These are phyloP conservation scores for Colletotrichum zoysiae DNA, from an alignment of 2,329 filamentous ascomycete genomes.

Conservation along the genomic window DNA sequence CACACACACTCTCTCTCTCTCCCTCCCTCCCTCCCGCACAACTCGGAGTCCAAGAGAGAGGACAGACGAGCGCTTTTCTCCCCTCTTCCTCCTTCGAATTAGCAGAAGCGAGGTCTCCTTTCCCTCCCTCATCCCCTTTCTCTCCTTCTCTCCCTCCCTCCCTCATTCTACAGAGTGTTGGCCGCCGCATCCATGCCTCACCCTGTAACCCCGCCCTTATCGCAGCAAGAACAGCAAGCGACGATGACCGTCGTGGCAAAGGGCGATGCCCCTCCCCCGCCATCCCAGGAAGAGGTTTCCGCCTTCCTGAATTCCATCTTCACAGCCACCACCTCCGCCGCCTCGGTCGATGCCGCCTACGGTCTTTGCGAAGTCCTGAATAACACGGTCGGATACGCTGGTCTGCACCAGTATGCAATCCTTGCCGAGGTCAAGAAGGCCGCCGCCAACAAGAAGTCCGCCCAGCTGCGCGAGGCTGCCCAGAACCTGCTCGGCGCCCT, in stretches of 20 bases:
- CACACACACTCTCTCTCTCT: neutral
- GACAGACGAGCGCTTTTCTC: constrained; percentile 38
- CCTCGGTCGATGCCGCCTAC: constrained; percentile 75
- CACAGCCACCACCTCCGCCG: constrained; percentile 74
- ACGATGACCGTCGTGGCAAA: constrained; percentile 57
- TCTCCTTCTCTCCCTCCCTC: constrained; percentile 1
- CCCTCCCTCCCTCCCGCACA: too few relatives aligned
- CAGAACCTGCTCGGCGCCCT: constrained; percentile 96
- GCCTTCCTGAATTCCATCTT: constrained; percentile 77
- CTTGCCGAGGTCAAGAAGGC: constrained; percentile 75
- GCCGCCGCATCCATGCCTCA: constrained; percentile 57
- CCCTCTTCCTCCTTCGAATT: constrained; percentile 32
- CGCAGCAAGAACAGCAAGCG: constrained; percentile 44
- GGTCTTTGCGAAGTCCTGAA: constrained; percentile 71
- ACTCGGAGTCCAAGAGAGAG: constrained; percentile 38
- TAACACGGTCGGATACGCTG: constrained; percentile 65
- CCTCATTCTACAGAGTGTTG: constrained; percentile 11
- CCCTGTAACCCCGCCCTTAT: constrained; percentile 59
- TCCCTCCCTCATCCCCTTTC: constrained; percentile 13
- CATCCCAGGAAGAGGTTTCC: constrained; percentile 74
- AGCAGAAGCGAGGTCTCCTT: constrained; percentile 32
- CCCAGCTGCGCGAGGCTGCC: constrained; percentile 85
- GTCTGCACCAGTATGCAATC: constrained; percentile 66
- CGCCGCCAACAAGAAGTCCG: constrained; percentile 93
- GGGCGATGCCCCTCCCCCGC: constrained; percentile 65